Base-by-base conservation (phyloP, 129 eudicot species). In the Artemisia argyi region DNA sequence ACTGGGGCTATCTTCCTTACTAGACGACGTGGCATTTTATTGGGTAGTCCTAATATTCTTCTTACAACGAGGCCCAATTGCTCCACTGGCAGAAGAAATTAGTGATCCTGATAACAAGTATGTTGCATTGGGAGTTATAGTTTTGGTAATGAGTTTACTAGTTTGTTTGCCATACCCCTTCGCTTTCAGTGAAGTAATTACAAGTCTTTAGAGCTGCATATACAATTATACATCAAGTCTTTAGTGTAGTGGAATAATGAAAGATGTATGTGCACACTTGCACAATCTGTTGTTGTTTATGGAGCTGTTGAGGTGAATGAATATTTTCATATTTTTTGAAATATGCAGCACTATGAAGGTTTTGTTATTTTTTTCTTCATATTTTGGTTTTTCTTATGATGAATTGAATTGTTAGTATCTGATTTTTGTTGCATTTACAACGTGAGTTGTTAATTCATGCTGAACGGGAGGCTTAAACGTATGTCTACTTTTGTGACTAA, bases 131-230 rank as follows among this genome's bases (percentile, higher is more conserved):
- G 99, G 99, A 46, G 56, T 88, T 59, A 28, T 66, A 22, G 94
- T 95, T 83, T 80, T 95, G 77, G 81, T 95, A 39, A 48, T 90
- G 65, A 94, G 99, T 74, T 75, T 95, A 22, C 62, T 95, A 52
- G 89, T 95, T 62, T 95, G 96, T 79, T 83, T 90, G 83, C 99
- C 99, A 20, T 95, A 90, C 79, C 99, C 99, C 49, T 88, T 95
- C 73, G 86, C 88, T 14, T 95, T 95, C 82, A 85, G 62, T 78
- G 96, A 92, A 66, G 82, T 52, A 68, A 49, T 86, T 51, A 75
- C 80, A 80, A 81, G 70, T 77, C 85, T 92, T 48, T 81, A 86
- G 86, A 48, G 46, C 30, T 48, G 42, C 49, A 61, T 22, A 72
- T 46, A 72, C 56, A 15, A 61, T 11, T 6, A n/a, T 32, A 72